These are phyloP conservation scores for Tulasnella calospora DNA, from an alignment of 768 basidiomycete species.

Conservation along the genomic window DNA sequence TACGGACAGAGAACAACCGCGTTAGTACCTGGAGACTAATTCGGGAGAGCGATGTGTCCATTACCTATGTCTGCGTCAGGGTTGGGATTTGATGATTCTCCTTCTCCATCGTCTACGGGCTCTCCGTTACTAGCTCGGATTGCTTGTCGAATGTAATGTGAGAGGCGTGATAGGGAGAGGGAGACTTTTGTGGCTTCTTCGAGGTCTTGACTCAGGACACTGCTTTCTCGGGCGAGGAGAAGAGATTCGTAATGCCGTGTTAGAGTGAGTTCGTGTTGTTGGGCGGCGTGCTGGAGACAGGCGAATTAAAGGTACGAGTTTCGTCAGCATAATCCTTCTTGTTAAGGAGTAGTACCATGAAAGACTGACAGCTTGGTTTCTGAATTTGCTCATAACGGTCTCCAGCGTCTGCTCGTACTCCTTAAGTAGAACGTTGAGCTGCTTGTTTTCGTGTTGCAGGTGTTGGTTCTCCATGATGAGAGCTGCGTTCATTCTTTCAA, in stretches of 20 bases:
- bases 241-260: conserved; percentile 87
- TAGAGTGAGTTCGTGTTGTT: conserved; percentile 81
- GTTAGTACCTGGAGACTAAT: neutral
- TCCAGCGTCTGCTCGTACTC: conserved; percentile 95
- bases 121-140: conserved; percentile 67
- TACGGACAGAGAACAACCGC: no score
- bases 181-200: conserved; percentile 55
- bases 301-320: neutral
- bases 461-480: conserved; percentile 92
- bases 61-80: neutral
- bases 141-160: conserved; percentile 64
- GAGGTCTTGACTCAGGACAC: conserved; percentile 52
- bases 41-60: conserved; percentile 33
- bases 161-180: conserved; percentile 65
- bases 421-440: conserved; percentile 78
- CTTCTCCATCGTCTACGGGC: conserved; percentile 33
- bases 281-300: conserved; percentile 70
- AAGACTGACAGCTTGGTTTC: conserved; percentile 68
- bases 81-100: conserved; percentile 14
- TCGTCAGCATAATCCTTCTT: neutral
- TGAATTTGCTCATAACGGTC: conserved; percentile 93
- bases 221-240: conserved; percentile 61
- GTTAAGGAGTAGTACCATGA: neutral
- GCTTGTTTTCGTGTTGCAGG: conserved; percentile 90
- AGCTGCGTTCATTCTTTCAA: conserved; percentile 85